These are phyloP conservation scores for Mortierella sp. DNA, from an alignment of 371 early-diverging fungal genomes.

Conservation along the genomic window DNA sequence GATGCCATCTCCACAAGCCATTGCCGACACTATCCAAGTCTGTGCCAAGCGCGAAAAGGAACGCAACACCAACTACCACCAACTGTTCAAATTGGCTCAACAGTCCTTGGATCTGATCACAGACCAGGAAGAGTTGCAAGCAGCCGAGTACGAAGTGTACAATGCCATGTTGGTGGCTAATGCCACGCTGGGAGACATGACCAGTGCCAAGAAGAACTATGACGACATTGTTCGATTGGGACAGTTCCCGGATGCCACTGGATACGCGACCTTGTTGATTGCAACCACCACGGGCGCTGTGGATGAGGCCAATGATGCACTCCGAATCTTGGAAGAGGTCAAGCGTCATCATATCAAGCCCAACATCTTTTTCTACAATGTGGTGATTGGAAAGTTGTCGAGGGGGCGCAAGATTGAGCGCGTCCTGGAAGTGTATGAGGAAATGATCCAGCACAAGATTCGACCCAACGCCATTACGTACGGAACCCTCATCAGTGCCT, in stretches of 20 bases:
- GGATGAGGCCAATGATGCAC: slow-evolving; percentile 67
- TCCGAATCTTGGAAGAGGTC: slow-evolving; percentile 67
- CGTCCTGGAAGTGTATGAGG: slow-evolving; percentile 62
- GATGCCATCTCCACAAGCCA: slow-evolving; percentile 45
- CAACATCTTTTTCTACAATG: slow-evolving; percentile 71
- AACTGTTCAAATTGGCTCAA: slow-evolving; percentile 31
- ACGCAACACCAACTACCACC: slow-evolving; percentile 36
- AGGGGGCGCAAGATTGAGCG: slow-evolving; percentile 67
- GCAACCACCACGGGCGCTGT: slow-evolving; percentile 60
- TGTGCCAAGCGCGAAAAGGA: slow-evolving; percentile 52
- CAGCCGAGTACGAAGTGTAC: slow-evolving; percentile 47
- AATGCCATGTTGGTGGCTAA: slow-evolving; percentile 69
- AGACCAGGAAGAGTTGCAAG: slow-evolving; percentile 15
- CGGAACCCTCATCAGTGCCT: slow-evolving; percentile 70
- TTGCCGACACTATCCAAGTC: slow-evolving; percentile 52
- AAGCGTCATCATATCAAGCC: slow-evolving; percentile 61
- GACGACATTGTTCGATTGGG: slow-evolving; percentile 57
- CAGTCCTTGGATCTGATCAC: slow-evolving; percentile 28
- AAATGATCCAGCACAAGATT: slow-evolving; percentile 61
- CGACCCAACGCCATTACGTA: slow-evolving; percentile 69
- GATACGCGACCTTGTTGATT: slow-evolving; percentile 44
- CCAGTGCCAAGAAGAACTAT: slow-evolving; percentile 60
- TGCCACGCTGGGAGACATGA: slow-evolving; percentile 58
- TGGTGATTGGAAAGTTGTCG: slow-evolving; percentile 68
- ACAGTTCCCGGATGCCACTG: slow-evolving; percentile 43